Evolutionary conservation across 768 basidiomycete genomes (phyloP).

Genomic region (Mycena olivaceomarginata): DNA sequence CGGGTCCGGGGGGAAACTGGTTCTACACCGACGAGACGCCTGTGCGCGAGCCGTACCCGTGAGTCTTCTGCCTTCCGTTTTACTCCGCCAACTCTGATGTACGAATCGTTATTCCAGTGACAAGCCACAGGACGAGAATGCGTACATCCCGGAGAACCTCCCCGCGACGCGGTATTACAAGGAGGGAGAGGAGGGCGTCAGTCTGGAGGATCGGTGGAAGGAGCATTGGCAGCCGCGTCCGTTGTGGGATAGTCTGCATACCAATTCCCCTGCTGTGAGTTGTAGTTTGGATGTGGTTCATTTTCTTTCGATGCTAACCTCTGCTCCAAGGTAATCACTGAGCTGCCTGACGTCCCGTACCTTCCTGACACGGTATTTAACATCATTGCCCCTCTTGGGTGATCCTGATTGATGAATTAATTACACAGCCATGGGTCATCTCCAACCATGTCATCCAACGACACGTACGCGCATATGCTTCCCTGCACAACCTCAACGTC

Average conservation of each 20-base stretch:
- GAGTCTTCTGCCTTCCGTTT: slow-evolving; percentile 1
- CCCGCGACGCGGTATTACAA: slow-evolving; percentile 36
- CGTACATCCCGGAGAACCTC: slow-evolving; percentile 31
- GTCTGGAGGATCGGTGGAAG: slow-evolving; percentile 41
- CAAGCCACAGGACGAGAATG: slow-evolving; percentile 16
- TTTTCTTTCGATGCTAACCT: neutral
- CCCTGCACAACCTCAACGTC: slow-evolving; percentile 53
- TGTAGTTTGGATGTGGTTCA: neutral
- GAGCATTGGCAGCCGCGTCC: slow-evolving; percentile 48
- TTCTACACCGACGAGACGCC: slow-evolving; percentile 49
- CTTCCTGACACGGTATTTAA: slow-evolving; percentile 39
- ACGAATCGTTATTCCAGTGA: slow-evolving; percentile 4
- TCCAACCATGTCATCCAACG: slow-evolving; percentile 46
- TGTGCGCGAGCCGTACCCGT: slow-evolving; percentile 45
- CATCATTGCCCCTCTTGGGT: too few species aligned
- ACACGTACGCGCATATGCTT: slow-evolving; percentile 57
- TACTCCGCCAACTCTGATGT: neutral
- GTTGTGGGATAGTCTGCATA: slow-evolving; percentile 45
- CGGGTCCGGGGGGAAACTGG: slow-evolving; percentile 49
- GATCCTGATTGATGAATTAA: neutral
- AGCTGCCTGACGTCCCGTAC: slow-evolving; percentile 46
- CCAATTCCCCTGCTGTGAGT: slow-evolving; percentile 43
- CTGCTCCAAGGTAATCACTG: slow-evolving; percentile 45
- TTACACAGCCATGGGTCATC: slow-evolving; percentile 44
- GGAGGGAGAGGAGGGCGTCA: slow-evolving; percentile 40